Evolutionary conservation across 495 filamentous ascomycete species (phyloP), one percentile per base, ranked within the genome.

Genomic region (Penicillium cinerascens): DNA sequence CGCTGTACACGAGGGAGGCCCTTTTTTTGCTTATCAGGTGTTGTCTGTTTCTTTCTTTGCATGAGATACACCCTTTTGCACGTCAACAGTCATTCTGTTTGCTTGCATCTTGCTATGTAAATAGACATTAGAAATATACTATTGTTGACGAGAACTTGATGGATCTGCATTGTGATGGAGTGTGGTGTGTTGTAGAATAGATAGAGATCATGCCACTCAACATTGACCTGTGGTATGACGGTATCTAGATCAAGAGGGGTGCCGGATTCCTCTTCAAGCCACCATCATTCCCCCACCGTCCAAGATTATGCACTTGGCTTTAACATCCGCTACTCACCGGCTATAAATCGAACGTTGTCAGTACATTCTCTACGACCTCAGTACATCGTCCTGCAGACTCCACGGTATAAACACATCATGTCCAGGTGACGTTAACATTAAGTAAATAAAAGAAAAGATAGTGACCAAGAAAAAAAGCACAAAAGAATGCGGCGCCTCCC

Each of bases 61-160:
- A 45, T 35, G 20, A 55, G 42, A 55, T 48, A 59, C 47, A 36
- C 41, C 40, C 26, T 44, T 51, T 39, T 39, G 49, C 40, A 20
- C 23, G 6, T 23, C 22, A 23, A 3, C 25, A 16, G 37, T 20
- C n/a, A 17, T 20, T 39, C 33, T 29, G n/a, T 51, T 17, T n/a
- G 37, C 4, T 33, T 44, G 29, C 40, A 44, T 17, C 11, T 40
- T 43, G 21, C 5, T 39, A 43, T 43, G 22, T 52, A 10, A 4
- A 13, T 33, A 33, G 29, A 13, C 11, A 3, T 33, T 13, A 10
- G 2, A 15, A 33, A 33, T 33, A 11, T 33, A 33, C 11, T 11
- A 33, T 33, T 33, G 9, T 33, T 33, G 29, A 15, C 13, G 10
- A 13, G 1, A 4, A 3, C 29, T 13, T n/a, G n/a, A 33, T 15